Evolutionary conservation across 176 grass and related monocot genomes (phyloP), one percentile per base, ranked within the genome.

Genomic region (Carex cristatella): DNA sequence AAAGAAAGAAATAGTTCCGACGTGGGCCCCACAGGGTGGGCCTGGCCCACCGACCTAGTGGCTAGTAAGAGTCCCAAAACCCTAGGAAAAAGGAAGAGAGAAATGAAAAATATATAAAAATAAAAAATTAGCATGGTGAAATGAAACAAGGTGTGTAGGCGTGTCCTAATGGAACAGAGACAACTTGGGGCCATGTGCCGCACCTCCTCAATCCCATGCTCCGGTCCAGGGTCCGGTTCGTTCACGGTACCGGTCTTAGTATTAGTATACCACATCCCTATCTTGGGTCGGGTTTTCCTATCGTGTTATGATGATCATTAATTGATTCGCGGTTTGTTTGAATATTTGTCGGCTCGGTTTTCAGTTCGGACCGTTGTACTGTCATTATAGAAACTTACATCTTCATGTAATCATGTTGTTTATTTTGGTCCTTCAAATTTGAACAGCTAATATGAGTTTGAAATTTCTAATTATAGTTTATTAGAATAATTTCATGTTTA

Each of bases 171-270:
- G 10, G 44, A 75, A 23, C 46, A 49, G 71, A 53, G 71, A 75
- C 71, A 75, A 28, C 71, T 75, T 75, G 71, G 70, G 71, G n/a
- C 71, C 71, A 49, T 75, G 71, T 75, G 71, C 71, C 65, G 65
- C 65, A 68, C 65, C 65, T 30, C 67, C 67, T 69, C 67, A 14
- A 18, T 38, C 68, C 42, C n/a, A 27, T 75, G 44, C 44, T 75
- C 46, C 44, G 71, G 1, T 75, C 46, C n/a, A 53, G 71, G 71
- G 71, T 75, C 71, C 71, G 71, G 44, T 75, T 75, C 46, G 7
- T 23, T 18, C 70, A 51, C 70, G 70, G 42, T 74, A 74, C 70
- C 70, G n/a, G 64, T 11, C 31, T 6, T 11, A 37, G 0, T 70
- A 30, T 6, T 11, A 37, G 15, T 70, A 30, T 33, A 13, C 9